These are phyloP conservation scores for Polygonum maritimum DNA, from an alignment of 148 eudicot species.

Conservation along the genomic window DNA sequence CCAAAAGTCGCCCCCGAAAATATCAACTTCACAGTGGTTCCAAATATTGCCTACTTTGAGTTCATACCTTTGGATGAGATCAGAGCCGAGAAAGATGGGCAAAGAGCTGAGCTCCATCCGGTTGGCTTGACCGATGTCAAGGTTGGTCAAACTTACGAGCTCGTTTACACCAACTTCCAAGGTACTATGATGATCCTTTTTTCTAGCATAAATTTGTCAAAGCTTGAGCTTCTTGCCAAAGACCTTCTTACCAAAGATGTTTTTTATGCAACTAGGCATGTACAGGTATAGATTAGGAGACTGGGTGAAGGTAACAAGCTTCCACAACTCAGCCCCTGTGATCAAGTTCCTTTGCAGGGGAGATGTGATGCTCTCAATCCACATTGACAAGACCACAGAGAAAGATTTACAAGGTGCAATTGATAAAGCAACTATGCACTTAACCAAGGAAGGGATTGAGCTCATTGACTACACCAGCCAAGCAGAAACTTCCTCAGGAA, in stretches of 20 bases:
- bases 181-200: constrained; percentile 21
- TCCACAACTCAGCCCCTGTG: constrained; percentile 62
- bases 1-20: constrained; percentile 44
- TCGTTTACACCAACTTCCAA: constrained; percentile 52
- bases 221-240: background rate
- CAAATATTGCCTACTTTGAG: constrained; percentile 61
- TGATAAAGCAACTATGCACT: constrained; percentile 32
- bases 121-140: constrained; percentile 50
- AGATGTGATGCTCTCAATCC: constrained; percentile 43
- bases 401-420: constrained; percentile 47
- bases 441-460: constrained; percentile 32
- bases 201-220: background rate
- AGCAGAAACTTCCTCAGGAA: constrained; percentile 25
- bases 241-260: background rate
- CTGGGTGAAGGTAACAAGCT: constrained; percentile 45
- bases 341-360: constrained; percentile 50
- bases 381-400: constrained; percentile 75
- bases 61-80: constrained; percentile 45
- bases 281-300: constrained; percentile 63
- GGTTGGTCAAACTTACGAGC: constrained; percentile 59
- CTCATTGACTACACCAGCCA: constrained; percentile 56
- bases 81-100: constrained; percentile 7
- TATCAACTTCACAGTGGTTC: constrained; percentile 40
- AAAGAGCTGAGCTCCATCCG: constrained; percentile 23
- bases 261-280: constrained; percentile 28